A percentile compares a stretch with the other conserved stretches of the same genome.
These are phyloP conservation scores for Letharia lupina DNA, from an alignment of 495 filamentous ascomycete species.

Conservation along the genomic window DNA sequence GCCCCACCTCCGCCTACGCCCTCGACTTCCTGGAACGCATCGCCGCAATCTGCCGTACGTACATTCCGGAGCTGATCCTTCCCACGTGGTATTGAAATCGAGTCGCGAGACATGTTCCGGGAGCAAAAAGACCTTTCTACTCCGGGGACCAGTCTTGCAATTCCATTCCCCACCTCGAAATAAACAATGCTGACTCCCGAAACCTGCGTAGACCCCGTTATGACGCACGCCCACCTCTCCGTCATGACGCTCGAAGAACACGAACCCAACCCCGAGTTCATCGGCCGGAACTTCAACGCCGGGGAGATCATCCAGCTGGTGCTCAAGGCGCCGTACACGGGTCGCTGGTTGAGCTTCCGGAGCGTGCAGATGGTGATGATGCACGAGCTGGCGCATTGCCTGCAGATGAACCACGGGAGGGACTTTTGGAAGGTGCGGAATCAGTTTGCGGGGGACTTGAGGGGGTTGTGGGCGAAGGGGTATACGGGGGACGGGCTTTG, in stretches of 20 bases:
- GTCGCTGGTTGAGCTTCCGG: constrained; percentile 63
- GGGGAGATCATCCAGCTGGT: constrained; percentile 79
- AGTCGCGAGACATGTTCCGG: too few relatives aligned
- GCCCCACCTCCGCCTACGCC: constrained; percentile 47
- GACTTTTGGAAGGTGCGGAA: constrained; percentile 69
- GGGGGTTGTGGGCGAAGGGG: constrained; percentile 49
- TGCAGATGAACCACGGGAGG: constrained; percentile 73
- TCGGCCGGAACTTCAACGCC: constrained; percentile 74
- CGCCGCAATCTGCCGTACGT: constrained; percentile 55
- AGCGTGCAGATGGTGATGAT: constrained; percentile 84
- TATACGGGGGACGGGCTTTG: constrained; percentile 75
- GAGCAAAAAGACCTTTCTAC: too few relatives aligned
- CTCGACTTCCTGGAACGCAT: constrained; percentile 67
- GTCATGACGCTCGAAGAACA: constrained; percentile 73
- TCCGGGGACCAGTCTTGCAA: too few relatives aligned
- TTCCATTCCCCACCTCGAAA: too few relatives aligned
- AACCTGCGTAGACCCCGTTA: constrained; percentile 45
- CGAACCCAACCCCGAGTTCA: constrained; percentile 63
- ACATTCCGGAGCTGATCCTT: too few relatives aligned
- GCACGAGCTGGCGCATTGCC: constrained; percentile 68
- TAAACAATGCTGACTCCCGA: too few relatives aligned
- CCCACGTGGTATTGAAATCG: too few relatives aligned
- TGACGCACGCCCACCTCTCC: constrained; percentile 57
- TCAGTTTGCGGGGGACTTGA: constrained; percentile 55
- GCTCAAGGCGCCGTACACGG: constrained; percentile 45